phyloP scores from a whole-genome alignment of 768 basidiomycete genomes.

The Mycena epipterygia region DNA sequence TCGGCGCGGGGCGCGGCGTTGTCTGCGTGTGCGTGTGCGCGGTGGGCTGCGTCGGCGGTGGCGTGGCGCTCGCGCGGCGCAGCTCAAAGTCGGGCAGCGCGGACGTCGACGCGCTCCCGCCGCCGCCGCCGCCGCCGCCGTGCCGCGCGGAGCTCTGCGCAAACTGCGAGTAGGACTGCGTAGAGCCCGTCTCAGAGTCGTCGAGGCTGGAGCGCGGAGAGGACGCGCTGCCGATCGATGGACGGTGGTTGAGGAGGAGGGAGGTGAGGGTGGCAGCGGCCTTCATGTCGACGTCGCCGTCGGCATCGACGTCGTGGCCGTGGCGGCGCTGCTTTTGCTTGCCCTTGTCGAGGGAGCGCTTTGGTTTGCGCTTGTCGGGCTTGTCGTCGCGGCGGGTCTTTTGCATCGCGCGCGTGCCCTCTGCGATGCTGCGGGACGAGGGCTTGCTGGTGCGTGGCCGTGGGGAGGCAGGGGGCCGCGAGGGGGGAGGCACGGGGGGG shows the following conservation, averaged over 20 bases:
- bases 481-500: slow-evolving; percentile 72
- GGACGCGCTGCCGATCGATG: slow-evolving; percentile 71
- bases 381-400: slow-evolving; percentile 53
- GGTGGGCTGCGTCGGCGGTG: slow-evolving; percentile 35
- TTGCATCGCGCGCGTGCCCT: slow-evolving; percentile 61
- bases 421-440: slow-evolving; percentile 60
- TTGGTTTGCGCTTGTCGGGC: slow-evolving; percentile 57
- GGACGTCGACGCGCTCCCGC: slow-evolving; percentile 49
- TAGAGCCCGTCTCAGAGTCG: slow-evolving; percentile 75
- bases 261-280: slow-evolving; percentile 86
- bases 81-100: too few species aligned
- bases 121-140: slow-evolving; percentile 41
- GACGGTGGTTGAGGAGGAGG: slow-evolving; percentile 74
- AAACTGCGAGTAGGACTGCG: slow-evolving; percentile 73
- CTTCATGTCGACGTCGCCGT: slow-evolving; percentile 82
- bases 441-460: slow-evolving; percentile 57
- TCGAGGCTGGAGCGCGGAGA: slow-evolving; percentile 83
- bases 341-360: slow-evolving; percentile 59
- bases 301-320: slow-evolving; percentile 54
- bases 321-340: slow-evolving; percentile 57
- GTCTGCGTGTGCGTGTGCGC: slow-evolving; percentile 29
- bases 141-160: slow-evolving; percentile 77
- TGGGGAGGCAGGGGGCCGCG: slow-evolving; percentile 60
- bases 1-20: slow-evolving; percentile 67
- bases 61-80: slow-evolving; percentile 49